Conservation (phyloP, 352 stramenopile species). For the Plasmopara halstedii region DNA sequence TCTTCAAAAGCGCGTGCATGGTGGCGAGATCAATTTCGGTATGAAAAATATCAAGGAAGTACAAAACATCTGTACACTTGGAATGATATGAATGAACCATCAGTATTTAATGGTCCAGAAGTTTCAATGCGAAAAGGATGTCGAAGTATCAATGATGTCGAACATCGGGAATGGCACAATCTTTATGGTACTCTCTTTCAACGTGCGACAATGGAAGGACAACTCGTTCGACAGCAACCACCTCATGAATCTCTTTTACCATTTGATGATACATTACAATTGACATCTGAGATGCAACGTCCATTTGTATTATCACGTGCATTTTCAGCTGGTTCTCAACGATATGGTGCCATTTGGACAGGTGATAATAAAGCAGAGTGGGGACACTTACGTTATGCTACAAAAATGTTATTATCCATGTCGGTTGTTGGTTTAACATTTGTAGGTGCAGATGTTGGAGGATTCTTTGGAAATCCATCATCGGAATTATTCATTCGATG, state of each 20-base stretch:
- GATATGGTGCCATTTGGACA: slow-evolving; percentile 97
- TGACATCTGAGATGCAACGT: slow-evolving; percentile 58
- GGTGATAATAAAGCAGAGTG: slow-evolving; percentile 97
- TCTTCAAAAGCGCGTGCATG: slow-evolving; percentile 87
- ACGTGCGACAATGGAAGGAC: slow-evolving; percentile 91
- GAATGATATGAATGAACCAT: slow-evolving; percentile 99
- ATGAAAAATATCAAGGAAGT: slow-evolving; percentile 91
- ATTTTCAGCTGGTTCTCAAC: slow-evolving; percentile 97
- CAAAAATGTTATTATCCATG: slow-evolving; percentile 97
- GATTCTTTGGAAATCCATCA: slow-evolving; percentile 98
- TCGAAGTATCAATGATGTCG: slow-evolving; percentile 86
- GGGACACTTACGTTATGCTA: slow-evolving; percentile 92
- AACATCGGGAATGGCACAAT: slow-evolving; percentile 99
- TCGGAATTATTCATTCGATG: slow-evolving; percentile 95
- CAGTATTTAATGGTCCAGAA: slow-evolving; percentile 99
- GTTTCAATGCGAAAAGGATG: slow-evolving; percentile 97
- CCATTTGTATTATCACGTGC: slow-evolving; percentile 96
- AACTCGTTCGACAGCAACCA: slow-evolving; percentile 65
- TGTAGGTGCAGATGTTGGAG: slow-evolving; percentile 96
- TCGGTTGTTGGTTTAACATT: slow-evolving; percentile 95
- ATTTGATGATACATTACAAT: slow-evolving; percentile 36
- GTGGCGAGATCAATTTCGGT: slow-evolving; percentile 95
- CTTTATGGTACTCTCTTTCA: slow-evolving; percentile 99
- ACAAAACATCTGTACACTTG: slow-evolving; percentile 95
- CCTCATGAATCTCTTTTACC: slow-evolving; percentile 23